These are phyloP conservation scores for Pseudocercospora fijiensis DNA, from an alignment of 2,329 filamentous ascomycete genomes.

Conservation along the genomic window DNA sequence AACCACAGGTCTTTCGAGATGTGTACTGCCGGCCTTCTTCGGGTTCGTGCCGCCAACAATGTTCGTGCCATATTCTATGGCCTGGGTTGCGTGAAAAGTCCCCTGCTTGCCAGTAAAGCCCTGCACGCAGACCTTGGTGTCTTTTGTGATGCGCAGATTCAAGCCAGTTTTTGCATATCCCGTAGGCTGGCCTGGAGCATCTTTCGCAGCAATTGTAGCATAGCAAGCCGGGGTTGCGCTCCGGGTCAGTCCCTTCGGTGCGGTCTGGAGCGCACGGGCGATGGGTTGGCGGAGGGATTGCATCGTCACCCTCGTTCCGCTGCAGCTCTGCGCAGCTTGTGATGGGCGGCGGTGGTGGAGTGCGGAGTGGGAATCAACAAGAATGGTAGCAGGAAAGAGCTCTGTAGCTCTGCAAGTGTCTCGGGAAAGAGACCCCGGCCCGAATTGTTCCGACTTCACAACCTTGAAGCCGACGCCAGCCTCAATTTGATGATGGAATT, in stretches of 20 bases:
- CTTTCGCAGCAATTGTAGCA: slow-evolving; percentile 61
- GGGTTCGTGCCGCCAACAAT: slow-evolving; percentile 98
- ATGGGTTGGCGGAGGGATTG: slow-evolving; percentile 77
- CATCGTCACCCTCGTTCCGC: slow-evolving; percentile 57
- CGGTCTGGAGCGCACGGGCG: slow-evolving; percentile 66
- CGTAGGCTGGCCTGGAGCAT: slow-evolving; percentile 41
- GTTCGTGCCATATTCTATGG: slow-evolving; percentile 98
- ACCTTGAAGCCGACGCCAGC: background rate
- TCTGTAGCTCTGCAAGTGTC: background rate
- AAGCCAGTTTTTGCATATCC: slow-evolving; percentile 40
- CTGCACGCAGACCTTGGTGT: slow-evolving; percentile 95
- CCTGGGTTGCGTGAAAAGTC: slow-evolving; percentile 96
- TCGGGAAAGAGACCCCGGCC: background rate
- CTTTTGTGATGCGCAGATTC: slow-evolving; percentile 87
- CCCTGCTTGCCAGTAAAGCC: slow-evolving; percentile 75
- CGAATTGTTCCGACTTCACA: slow-evolving; percentile 4
- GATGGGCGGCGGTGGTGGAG: slow-evolving; percentile 4
- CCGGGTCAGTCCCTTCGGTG: slow-evolving; percentile 47
- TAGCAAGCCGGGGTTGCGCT: slow-evolving; percentile 66
- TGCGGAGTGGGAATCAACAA: slow-evolving; percentile 9
- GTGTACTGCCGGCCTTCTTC: slow-evolving; percentile 90
- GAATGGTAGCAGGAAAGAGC: slow-evolving; percentile 2
- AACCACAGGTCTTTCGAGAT: slow-evolving; percentile 92
- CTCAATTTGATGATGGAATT: slow-evolving; percentile 1
- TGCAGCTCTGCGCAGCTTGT: slow-evolving; percentile 17